Evolutionary conservation across 164 flowering plant species (phyloP).

Genomic region (Amborella trichopoda): DNA sequence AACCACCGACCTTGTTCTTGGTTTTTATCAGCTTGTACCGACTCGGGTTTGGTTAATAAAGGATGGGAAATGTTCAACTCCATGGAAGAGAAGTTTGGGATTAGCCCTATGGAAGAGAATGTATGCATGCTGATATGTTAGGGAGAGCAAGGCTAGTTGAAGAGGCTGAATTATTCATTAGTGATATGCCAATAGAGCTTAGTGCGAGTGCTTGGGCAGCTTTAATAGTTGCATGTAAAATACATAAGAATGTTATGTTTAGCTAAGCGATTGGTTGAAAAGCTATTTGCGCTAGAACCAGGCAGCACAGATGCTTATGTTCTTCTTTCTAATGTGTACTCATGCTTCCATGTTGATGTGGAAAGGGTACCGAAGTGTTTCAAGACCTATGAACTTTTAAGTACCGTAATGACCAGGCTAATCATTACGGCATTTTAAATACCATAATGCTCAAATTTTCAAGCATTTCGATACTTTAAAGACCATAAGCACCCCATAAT

Average conservation of each 20-base stretch:
- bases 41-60: conserved; percentile 12
- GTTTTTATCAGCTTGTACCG: conserved; percentile 14
- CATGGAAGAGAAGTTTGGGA: conserved; percentile 9
- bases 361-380: too few relatives aligned
- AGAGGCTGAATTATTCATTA: conserved; percentile 9
- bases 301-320: conserved; percentile 7
- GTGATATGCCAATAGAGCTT: conserved; percentile 12
- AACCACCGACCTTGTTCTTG: conserved; percentile 11
- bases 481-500: too few relatives aligned
- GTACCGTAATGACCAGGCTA: too few relatives aligned
- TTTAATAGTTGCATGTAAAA: conserved; percentile 11
- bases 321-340: conserved; percentile 16
- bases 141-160: conserved; percentile 10
- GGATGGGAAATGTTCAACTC: conserved; percentile 9
- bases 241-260: conserved; percentile 6
- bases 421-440: too few relatives aligned
- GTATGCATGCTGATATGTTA: conserved; percentile 16
- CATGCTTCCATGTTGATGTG: conserved; percentile 10
- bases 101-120: conserved; percentile 11
- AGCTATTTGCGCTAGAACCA: conserved; percentile 13
- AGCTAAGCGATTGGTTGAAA: conserved; percentile 8
- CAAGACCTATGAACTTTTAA: too few relatives aligned
- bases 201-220: conserved; percentile 14
- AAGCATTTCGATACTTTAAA: too few relatives aligned
- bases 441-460: too few relatives aligned